Conservation (phyloP, 805 yeast species). For the Pichia deserticola region DNA sequence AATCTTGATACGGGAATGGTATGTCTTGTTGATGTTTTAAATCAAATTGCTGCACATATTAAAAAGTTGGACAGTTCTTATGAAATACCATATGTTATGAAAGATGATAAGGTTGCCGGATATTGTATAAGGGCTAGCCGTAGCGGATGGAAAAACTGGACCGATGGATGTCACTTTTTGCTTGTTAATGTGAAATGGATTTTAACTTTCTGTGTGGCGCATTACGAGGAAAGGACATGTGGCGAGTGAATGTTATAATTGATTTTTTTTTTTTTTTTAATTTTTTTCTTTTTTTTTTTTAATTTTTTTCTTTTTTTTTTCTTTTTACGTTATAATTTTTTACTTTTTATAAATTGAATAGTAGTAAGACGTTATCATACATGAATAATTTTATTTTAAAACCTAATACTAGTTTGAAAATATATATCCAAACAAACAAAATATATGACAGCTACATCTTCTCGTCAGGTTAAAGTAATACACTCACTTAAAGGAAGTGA, state of each 20-base stretch:
- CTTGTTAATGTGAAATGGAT: conserved; percentile 82
- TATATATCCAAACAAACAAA: no score
- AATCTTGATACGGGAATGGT: conserved; percentile 77
- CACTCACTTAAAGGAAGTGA: not conserved
- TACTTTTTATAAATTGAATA: no score
- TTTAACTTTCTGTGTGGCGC: conserved; percentile 57
- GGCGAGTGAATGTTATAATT: not conserved
- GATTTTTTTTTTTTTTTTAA: not conserved
- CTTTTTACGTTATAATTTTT: no score
- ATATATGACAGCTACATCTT: not conserved
- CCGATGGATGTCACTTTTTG: conserved; percentile 76
- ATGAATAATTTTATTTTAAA: no score
- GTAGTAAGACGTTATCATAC: no score
- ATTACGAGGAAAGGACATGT: conserved; percentile 5
- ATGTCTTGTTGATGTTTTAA: conserved; percentile 58
- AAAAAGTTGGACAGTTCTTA: conserved; percentile 43
- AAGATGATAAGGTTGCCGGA: conserved; percentile 68
- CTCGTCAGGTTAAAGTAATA: not conserved
- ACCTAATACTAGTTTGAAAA: no score
- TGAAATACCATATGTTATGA: conserved; percentile 69
- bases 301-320: not conserved
- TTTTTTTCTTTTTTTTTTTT: not conserved
- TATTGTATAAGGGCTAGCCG: conserved; percentile 65
- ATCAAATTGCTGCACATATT: conserved; percentile 40
- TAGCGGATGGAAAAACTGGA: conserved; percentile 73